Conservation (phyloP, 306 rosid genomes). For the Fagus sylvatica region DNA sequence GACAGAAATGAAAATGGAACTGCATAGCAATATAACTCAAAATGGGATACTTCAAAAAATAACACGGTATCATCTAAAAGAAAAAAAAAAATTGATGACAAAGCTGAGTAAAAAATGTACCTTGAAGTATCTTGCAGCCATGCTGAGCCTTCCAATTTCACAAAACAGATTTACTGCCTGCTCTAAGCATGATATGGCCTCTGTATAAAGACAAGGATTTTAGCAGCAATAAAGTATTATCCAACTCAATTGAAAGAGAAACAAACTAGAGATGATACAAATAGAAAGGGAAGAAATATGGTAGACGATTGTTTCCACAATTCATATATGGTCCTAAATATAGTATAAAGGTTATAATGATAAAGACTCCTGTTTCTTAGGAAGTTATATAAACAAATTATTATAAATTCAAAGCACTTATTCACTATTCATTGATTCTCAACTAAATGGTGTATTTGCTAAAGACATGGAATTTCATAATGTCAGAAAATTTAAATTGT, state of each 20-base stretch:
- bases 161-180: slow-evolving; percentile 75
- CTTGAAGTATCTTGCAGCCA: slow-evolving; percentile 97
- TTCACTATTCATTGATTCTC: background rate
- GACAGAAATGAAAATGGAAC: background rate
- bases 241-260: background rate
- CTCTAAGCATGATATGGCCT: slow-evolving; percentile 77
- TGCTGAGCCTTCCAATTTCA: slow-evolving; percentile 95
- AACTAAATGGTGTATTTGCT: background rate
- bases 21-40: background rate
- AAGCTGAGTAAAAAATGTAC: slow-evolving; percentile 33
- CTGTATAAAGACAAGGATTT: slow-evolving; percentile 37
- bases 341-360: background rate
- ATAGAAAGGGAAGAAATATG: background rate
- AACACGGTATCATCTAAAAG: background rate
- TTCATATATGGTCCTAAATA: background rate
- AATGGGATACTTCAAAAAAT: background rate
- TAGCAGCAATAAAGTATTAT: background rate
- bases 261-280: background rate
- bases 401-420: background rate
- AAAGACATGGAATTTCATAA: background rate
- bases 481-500: background rate
- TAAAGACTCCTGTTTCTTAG: background rate
- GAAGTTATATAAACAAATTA: background rate
- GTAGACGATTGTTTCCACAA: background rate
- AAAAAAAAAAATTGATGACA: slow-evolving; percentile 5